phyloP scores from a whole-genome alignment of 2,329 filamentous ascomycete species.

The Chaetomiaceae sp. region DNA sequence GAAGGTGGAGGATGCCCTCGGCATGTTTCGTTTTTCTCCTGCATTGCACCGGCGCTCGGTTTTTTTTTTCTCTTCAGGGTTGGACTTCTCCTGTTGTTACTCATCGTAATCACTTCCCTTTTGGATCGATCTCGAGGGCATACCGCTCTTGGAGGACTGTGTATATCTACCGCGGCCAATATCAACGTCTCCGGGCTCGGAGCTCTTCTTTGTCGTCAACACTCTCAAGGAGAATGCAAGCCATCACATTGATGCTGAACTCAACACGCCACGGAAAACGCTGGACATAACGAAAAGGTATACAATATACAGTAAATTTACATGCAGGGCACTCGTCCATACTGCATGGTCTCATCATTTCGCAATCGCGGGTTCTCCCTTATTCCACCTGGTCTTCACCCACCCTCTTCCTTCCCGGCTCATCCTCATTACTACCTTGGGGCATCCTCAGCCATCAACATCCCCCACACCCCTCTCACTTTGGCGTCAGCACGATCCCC shows the following conservation, averaged over 20 bases:
- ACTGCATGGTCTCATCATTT: not conserved
- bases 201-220: not conserved
- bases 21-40: not conserved
- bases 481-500: constrained; percentile 71
- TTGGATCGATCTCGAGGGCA: not conserved
- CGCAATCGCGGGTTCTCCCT: not conserved
- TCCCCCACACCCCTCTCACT: constrained; percentile 26
- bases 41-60: constrained; percentile 11
- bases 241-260: not conserved
- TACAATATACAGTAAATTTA: constrained; percentile 14
- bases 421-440: too few relatives aligned
- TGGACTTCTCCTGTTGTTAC: not conserved
- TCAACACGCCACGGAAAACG: not conserved
- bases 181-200: not conserved
- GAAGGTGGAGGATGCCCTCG: not conserved
- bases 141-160: not conserved
- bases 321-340: not conserved
- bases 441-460: too few relatives aligned
- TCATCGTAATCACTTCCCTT: not conserved
- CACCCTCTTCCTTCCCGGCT: too few relatives aligned
- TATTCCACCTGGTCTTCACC: not conserved
- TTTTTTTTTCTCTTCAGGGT: not conserved
- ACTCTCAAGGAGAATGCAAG: too few relatives aligned
- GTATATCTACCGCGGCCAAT: not conserved
- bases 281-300: not conserved